Evolutionary conservation across 2,329 filamentous ascomycete genomes (phyloP), one percentile per base, ranked within the genome.

Genomic region (Cordyceps fumosorosea): DNA sequence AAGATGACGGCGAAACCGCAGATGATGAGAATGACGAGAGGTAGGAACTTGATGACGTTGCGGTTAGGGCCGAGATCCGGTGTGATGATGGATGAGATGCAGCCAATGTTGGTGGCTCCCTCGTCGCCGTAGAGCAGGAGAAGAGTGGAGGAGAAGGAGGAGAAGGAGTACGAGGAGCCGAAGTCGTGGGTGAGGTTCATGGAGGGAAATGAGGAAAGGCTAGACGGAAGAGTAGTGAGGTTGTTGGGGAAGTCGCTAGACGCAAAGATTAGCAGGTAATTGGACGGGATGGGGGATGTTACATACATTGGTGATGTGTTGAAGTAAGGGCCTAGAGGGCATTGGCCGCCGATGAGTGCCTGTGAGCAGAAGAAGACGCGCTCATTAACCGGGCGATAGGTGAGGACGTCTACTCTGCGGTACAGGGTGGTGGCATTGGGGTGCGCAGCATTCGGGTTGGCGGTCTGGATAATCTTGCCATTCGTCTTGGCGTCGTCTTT

Each of bases 1-100:
- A 91, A 86, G 42, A 93, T 79, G 7, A 93, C 96, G 16, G 93
- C 91, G 63, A 92, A 75, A 2, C 87, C 95, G 52, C 96, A 90
- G 47, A 93, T 80, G 3, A 93, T 77, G 37, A 99, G 80, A 26
- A 97, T 84, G 3, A 89, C 79, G 26, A 93, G 81, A 1, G 95
- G 93, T 5, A 96, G 75, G 71, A 90, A 95, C 60, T 82, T 85
- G 54, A 96, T 74, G 50, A 90, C 79, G 74, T 83, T 84, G n/a
- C 83, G 81, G 42, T 96, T 76, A 11, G 75, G 72, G 6, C 93
- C 92, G 5, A 99, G 79, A 67, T 90, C 88, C 0, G 95, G 95
- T 0, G 93, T 97, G 62, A 97, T 82, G 62, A 84, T 85, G n/a
- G 90, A 84, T 32, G 89, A 89, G 40, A 97, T 80, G 71, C 95